These are phyloP conservation scores for Boletus speciosus DNA, from an alignment of 768 basidiomycete genomes.

Conservation along the genomic window DNA sequence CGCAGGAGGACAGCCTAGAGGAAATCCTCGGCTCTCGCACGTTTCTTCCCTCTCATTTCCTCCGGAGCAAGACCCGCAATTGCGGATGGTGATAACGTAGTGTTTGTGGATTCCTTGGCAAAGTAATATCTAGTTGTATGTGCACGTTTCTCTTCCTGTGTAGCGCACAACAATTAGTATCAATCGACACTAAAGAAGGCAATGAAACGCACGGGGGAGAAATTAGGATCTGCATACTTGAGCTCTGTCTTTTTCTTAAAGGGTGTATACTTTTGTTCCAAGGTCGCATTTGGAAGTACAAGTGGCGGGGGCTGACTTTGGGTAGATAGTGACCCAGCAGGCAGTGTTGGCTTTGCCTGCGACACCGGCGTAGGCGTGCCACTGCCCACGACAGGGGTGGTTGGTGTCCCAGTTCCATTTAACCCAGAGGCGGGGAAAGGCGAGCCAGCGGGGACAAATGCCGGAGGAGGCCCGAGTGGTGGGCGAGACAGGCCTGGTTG, in stretches of 20 bases:
- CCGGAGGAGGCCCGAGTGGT: slow-evolving; percentile 33
- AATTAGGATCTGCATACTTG: slow-evolving; percentile 75
- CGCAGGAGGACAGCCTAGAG: slow-evolving; percentile 39
- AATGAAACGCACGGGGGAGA: slow-evolving; percentile 58
- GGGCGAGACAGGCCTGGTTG: slow-evolving; percentile 36
- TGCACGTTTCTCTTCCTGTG: slow-evolving; percentile 76
- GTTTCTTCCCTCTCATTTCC: slow-evolving; percentile 75
- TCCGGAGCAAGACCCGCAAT: slow-evolving; percentile 37
- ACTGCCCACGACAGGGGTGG: slow-evolving; percentile 20
- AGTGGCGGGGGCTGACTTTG: slow-evolving; percentile 29
- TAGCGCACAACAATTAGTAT: background rate
- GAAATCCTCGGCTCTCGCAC: slow-evolving; percentile 85
- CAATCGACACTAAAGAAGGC: background rate
- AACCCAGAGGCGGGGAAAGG: slow-evolving; percentile 26
- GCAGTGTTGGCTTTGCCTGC: slow-evolving; percentile 5
- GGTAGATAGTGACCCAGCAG: slow-evolving; percentile 22
- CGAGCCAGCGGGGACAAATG: slow-evolving; percentile 34
- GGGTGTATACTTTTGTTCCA: slow-evolving; percentile 63
- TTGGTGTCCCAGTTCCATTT: slow-evolving; percentile 20
- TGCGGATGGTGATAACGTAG: slow-evolving; percentile 13
- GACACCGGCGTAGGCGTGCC: slow-evolving; percentile 20
- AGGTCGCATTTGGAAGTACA: slow-evolving; percentile 51
- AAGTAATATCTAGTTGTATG: slow-evolving; percentile 59
- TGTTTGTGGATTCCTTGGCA: slow-evolving; percentile 39
- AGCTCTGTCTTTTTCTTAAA: slow-evolving; percentile 76